Evolutionary conservation across 2,329 filamentous ascomycete genomes (phyloP).

Genomic region (Penicillium sp.): DNA sequence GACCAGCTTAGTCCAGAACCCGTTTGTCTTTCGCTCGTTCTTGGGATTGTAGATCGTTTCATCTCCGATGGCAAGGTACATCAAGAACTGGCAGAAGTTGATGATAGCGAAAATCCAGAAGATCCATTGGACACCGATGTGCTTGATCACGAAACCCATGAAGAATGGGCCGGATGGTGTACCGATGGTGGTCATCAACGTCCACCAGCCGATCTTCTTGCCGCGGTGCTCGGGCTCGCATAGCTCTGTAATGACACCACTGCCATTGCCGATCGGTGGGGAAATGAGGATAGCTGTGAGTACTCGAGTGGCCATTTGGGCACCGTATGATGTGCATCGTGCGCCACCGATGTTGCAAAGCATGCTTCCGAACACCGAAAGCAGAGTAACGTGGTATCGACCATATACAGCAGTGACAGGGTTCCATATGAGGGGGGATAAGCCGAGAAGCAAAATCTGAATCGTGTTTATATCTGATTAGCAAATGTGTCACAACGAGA

Average conservation of each 20-base stretch:
- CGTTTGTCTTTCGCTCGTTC: constrained; percentile 34
- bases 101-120: constrained; percentile 60
- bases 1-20: constrained; percentile 39
- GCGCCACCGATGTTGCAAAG: constrained; percentile 57
- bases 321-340: constrained; percentile 47
- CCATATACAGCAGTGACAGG: constrained; percentile 56
- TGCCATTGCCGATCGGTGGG: constrained; percentile 54
- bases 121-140: constrained; percentile 58
- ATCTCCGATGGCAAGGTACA: constrained; percentile 54
- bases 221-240: constrained; percentile 56
- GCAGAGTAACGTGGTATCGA: constrained; percentile 54
- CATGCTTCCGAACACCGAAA: constrained; percentile 50
- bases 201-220: constrained; percentile 57
- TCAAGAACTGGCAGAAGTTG: constrained; percentile 55
- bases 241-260: constrained; percentile 55
- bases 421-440: constrained; percentile 56
- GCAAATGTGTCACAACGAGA: not conserved
- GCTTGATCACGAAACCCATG: constrained; percentile 47
- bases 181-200: constrained; percentile 50
- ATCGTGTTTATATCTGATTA: not conserved
- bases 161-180: constrained; percentile 41
- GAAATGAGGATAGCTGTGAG: constrained; percentile 55
- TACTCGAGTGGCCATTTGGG: constrained; percentile 53
- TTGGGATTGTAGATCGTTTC: constrained; percentile 55
- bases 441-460: constrained; percentile 53